Evolutionary conservation across 441 rosid genomes (phyloP).

Genomic region (Capsella rubella): DNA sequence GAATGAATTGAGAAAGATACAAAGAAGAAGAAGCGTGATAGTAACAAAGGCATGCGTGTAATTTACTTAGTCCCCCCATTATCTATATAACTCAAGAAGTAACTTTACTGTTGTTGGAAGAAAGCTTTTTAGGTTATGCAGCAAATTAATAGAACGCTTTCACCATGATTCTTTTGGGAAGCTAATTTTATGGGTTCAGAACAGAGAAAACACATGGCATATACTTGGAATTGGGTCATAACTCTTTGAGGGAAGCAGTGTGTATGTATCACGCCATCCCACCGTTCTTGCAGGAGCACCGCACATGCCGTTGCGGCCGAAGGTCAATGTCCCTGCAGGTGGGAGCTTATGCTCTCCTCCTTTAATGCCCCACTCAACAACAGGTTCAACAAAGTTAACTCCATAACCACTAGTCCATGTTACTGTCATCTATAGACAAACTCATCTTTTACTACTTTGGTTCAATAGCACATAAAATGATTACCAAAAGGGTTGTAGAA

Average conservation of each 20-base stretch:
- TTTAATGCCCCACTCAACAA: conserved; percentile 78
- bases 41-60: conserved; percentile 41
- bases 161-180: background rate
- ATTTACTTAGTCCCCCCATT: conserved; percentile 27
- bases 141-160: no score
- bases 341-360: conserved; percentile 56
- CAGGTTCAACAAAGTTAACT: conserved; percentile 65
- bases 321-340: conserved; percentile 80
- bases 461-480: conserved; percentile 2
- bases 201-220: conserved; percentile 31
- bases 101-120: conserved; percentile 47
- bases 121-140: conserved; percentile 9
- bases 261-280: conserved; percentile 95
- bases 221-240: conserved; percentile 78
- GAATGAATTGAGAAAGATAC: background rate
- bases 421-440: conserved; percentile 73
- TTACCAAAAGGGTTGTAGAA: background rate
- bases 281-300: conserved; percentile 92
- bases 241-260: conserved; percentile 73
- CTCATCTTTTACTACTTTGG: conserved; percentile 3
- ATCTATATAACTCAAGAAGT: conserved; percentile 23
- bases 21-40: conserved; percentile 10
- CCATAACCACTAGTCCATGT: conserved; percentile 96
- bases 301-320: conserved; percentile 71
- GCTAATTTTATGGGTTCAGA: background rate